Percentiles rank a stretch among this genome's conserved stretches.
Evolutionary conservation across 2,329 filamentous ascomycete genomes (phyloP).

Genomic region (Aspergillus pseudotamarii): DNA sequence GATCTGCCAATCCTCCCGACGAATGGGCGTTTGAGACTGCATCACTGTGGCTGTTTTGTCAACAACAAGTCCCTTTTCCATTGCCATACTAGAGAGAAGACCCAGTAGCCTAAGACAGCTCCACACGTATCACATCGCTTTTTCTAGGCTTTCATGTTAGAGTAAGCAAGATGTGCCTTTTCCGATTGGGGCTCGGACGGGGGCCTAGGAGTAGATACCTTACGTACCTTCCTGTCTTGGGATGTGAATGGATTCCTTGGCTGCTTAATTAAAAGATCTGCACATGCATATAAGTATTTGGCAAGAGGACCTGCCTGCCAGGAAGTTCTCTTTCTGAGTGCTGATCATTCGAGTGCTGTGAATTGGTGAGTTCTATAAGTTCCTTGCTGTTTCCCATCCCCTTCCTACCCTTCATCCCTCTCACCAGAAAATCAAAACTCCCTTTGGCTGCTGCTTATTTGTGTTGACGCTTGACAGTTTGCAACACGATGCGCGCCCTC

Average conservation of each 20-base stretch:
- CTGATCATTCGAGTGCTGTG: constrained; percentile 1
- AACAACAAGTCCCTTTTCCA: not conserved
- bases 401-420: not conserved
- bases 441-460: not conserved
- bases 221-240: constrained; percentile 1
- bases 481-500: constrained; percentile 29
- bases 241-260: not conserved
- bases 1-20: constrained; percentile 10
- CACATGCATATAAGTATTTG: constrained; percentile 1
- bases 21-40: constrained; percentile 11
- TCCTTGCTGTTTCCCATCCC: not conserved
- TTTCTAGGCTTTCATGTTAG: constrained; percentile 1
- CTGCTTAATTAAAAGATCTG: not conserved
- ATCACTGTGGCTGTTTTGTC: not conserved
- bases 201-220: not conserved
- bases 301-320: not conserved
- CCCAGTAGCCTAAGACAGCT: constrained; percentile 4
- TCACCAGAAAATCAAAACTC: no score
- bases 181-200: not conserved
- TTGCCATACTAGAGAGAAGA: not conserved
- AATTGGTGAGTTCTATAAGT: not conserved
- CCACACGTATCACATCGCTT: not conserved
- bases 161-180: not conserved
- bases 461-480: not conserved
- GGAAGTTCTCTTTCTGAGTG: not conserved